Base-by-base conservation (phyloP, 2,329 filamentous ascomycete genomes). In the Zalaria obscura region DNA sequence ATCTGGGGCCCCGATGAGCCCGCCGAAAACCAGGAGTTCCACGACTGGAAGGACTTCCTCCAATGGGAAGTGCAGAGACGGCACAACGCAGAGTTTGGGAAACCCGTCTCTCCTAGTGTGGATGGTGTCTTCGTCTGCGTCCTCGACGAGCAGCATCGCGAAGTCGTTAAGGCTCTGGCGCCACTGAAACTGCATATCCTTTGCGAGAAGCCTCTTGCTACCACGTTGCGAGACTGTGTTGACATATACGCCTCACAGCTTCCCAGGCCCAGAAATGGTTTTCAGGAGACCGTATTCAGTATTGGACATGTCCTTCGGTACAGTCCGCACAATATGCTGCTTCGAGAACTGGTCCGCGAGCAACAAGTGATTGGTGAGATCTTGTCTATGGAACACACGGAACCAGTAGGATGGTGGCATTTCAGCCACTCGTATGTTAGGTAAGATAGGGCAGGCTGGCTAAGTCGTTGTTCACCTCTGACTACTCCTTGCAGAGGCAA, bases 361-460 rank as follows among this genome's bases (percentile, higher is more conserved):
- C 76, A 93, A 40, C 71, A 72, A 8, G 75, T 79, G 8, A 80
- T 98, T 54, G 91, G 91, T 5, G 83, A 95, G 41, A 69, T 95
- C 27, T 67, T 93, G 40, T 89, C 83, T 33, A 71, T 94, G 33
- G 83, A 93, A 48, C 91, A 96, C 61, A 91, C 85, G 0, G 91
- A 96, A 59, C 91, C 91, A 0, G 80, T 98, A 0, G 91, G 91
- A 1, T 93, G 83, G 79, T 96, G 87, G 85, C 91, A 96, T 59
- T 96, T 93, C 57, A 72, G 82, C 0, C 88, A 94, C 59, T 86
- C 80, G 35, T 94, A 89, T 52, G 89, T 96, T 31, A 75, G 76
- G 69, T 72, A 59, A 40, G 56, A 49, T 18, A 18, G 18, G 2
- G 18, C 18, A 18, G 2, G 18, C 18, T 2, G 18, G 18, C 18